Evolutionary conservation across 2,329 filamentous ascomycete genomes (phyloP), one percentile per base, ranked within the genome.

Genomic region (Elsinoe fawcettii): DNA sequence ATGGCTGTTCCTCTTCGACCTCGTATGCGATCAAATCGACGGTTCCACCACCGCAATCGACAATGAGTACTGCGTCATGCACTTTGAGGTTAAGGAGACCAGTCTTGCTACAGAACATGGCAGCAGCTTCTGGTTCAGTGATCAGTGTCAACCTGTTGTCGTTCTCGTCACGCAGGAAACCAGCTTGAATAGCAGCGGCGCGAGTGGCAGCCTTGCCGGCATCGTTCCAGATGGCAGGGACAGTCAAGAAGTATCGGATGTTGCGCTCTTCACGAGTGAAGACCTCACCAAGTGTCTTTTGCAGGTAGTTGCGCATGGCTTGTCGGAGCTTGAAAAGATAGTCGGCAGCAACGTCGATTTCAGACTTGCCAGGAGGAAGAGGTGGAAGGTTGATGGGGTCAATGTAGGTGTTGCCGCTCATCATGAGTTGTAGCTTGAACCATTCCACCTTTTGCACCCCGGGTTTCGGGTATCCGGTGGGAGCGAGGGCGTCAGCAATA

Each of bases 141-240:
- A 99, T 88, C 44, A 99, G 79, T 0, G 93, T 97, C 64, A 99
- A 76, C 60, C 93, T 83, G 76, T 96, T 96, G 74, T 99, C 93
- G 71, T 97, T 96, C 75, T 97, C 92, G 69, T 97, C 93, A 59
- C 92, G 86, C 57, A 97, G 80, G 78, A 96, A 97, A 47, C 93
- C 93, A 60, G 93, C 93, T 74, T 97, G 92, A 64, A 97, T 96
- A 63, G 93, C 93, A 22, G 93, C 93, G 14, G 91, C 89, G 75
- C 93, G 85, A 12, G 93, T 97, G 37, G 93, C 93, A 58, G 93
- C 93, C 76, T 99, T 99, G 65, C 91, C 93, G 46, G 93, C 92
- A 75, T 97, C 93, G 72, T 97, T 97, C 93, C 93, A 97, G 65
- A 99, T 97, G 65, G 93, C 93, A 18, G 93, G 93, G n/a, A 99